Evolutionary conservation across 129 eudicot genomes (phyloP).

Genomic region (Helianthus tuberosus): DNA sequence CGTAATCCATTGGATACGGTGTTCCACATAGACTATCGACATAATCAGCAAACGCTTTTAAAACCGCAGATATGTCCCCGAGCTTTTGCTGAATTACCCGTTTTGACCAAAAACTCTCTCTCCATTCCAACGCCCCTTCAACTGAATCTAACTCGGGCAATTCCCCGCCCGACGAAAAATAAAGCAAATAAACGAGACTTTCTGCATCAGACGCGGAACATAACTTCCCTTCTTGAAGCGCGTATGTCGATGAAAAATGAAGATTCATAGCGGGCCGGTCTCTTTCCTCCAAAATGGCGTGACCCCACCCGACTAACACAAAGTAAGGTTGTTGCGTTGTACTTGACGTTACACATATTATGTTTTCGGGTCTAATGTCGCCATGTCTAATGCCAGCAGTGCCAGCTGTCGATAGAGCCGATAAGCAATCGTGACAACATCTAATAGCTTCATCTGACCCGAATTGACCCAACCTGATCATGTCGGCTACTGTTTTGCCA

Average conservation of each 20-base stretch:
- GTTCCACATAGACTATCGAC: conserved; percentile 97
- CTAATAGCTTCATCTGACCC: conserved; percentile 73
- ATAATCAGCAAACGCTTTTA: conserved; percentile 97
- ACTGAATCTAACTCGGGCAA: conserved; percentile 91
- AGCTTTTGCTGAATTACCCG: conserved; percentile 90
- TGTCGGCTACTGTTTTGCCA: conserved; percentile 72
- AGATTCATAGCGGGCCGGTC: conserved; percentile 95
- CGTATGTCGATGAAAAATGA: conserved; percentile 93
- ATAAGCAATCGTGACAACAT: conserved; percentile 96
- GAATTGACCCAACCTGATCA: conserved; percentile 66
- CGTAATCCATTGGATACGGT: conserved; percentile 86
- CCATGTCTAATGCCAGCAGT: conserved; percentile 91
- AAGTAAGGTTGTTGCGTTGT: conserved; percentile 48
- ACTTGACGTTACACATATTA: conserved; percentile 66
- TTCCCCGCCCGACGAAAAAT: conserved; percentile 73
- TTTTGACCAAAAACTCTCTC: conserved; percentile 89
- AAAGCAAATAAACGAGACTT: conserved; percentile 87
- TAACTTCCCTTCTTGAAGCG: conserved; percentile 92
- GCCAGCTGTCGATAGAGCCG: conserved; percentile 73
- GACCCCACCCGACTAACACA: conserved; percentile 94
- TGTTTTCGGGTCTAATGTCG: conserved; percentile 87
- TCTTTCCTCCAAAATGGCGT: conserved; percentile 88
- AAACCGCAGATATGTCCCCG: conserved; percentile 93
- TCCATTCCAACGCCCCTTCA: conserved; percentile 96
- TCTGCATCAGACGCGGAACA: conserved; percentile 98